phyloP scores from a whole-genome alignment of 169 alveolate species.

The Amoebophrya sp. region DNA sequence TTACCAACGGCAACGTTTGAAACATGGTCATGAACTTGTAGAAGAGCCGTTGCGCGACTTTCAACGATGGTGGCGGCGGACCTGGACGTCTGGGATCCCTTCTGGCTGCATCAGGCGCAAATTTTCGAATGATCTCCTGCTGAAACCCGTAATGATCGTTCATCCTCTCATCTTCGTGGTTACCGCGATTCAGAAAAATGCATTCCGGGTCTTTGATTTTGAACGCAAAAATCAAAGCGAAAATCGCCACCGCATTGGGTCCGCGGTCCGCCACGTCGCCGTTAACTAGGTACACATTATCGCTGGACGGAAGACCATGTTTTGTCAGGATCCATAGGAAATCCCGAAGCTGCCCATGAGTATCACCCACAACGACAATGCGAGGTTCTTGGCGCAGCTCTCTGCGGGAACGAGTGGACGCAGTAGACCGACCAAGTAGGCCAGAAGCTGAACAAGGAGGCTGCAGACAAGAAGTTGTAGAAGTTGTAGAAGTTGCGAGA shows the following conservation, averaged over 20 bases:
- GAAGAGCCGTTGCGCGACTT: too few relatives aligned
- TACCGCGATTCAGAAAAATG: slow-evolving; percentile 70
- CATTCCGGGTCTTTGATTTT: slow-evolving; percentile 64
- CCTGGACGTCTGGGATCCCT: too few relatives aligned
- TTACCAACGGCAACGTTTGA: slow-evolving; percentile 64
- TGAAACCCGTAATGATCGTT: slow-evolving; percentile 72
- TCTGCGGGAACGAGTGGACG: too few relatives aligned
- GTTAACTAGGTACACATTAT: slow-evolving; percentile 61
- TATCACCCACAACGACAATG: slow-evolving; percentile 66
- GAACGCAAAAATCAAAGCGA: slow-evolving; percentile 63
- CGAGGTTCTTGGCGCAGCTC: neutral
- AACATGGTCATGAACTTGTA: slow-evolving; percentile 63
- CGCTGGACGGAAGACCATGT: slow-evolving; percentile 74
- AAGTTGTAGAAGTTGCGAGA: too few relatives aligned
- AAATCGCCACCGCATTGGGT: slow-evolving; percentile 61
- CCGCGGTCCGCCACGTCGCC: slow-evolving; percentile 82
- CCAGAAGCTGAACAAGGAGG: too few relatives aligned
- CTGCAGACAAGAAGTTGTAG: too few relatives aligned
- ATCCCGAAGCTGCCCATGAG: slow-evolving; percentile 76
- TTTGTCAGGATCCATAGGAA: slow-evolving; percentile 68
- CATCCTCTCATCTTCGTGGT: slow-evolving; percentile 73
- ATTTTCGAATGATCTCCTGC: too few relatives aligned
- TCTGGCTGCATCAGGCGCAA: too few relatives aligned
- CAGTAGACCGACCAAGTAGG: too few relatives aligned
- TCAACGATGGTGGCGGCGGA: too few relatives aligned